Evolutionary conservation across 1,284 basidiomycete species (phyloP).

Genomic region (Apiotrichum brassicae): DNA sequence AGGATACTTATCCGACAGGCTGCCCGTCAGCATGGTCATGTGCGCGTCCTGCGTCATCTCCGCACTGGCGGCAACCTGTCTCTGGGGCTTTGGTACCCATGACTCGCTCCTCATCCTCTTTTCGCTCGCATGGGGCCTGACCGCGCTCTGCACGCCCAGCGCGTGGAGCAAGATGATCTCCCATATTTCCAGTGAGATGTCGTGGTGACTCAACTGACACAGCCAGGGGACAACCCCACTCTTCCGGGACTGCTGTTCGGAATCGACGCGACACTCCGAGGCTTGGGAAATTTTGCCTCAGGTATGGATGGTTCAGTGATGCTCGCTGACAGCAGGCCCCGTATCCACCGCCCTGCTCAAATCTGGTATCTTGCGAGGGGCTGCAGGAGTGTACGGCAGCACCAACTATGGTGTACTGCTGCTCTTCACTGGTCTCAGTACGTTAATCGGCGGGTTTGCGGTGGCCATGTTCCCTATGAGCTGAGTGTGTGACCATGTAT

Average conservation of each 20-base stretch:
- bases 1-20: conserved; percentile 38
- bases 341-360: conserved; percentile 34
- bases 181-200: neutral
- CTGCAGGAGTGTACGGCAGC: conserved; percentile 36
- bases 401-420: conserved; percentile 23
- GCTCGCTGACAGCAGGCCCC: no score
- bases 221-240: conserved; percentile 24
- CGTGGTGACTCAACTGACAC: no score
- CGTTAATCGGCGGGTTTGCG: neutral
- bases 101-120: conserved; percentile 27
- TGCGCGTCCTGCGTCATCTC: conserved; percentile 30
- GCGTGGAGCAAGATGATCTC: conserved; percentile 9
- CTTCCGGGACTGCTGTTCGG: conserved; percentile 33
- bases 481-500: no score
- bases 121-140: conserved; percentile 27
- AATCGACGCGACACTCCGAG: conserved; percentile 34
- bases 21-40: conserved; percentile 30
- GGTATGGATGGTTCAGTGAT: no score
- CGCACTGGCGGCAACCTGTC: conserved; percentile 32
- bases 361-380: conserved; percentile 20
- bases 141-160: conserved; percentile 25
- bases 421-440: neutral
- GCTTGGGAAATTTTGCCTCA: conserved; percentile 42
- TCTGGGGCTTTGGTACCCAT: conserved; percentile 44
- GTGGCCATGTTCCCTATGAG: no score